Evolutionary conservation across 176 grass and related monocot species (phyloP).

Genomic region (Oryza meyeriana): DNA sequence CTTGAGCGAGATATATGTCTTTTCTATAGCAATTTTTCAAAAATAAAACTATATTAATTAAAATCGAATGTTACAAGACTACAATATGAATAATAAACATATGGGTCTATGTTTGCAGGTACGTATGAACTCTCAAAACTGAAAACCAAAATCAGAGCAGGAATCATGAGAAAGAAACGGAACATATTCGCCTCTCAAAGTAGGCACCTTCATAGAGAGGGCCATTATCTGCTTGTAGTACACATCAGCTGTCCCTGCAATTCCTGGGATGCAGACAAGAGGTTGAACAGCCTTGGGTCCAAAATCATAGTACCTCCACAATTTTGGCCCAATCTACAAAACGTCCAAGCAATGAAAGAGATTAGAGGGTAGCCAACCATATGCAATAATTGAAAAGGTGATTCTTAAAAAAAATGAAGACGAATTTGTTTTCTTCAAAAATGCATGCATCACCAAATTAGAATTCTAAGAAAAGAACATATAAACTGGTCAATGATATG

Average conservation of each 20-base stretch:
- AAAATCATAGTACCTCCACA: slow-evolving; percentile 99
- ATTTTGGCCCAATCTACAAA: slow-evolving; percentile 81
- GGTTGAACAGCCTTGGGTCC: slow-evolving; percentile 82
- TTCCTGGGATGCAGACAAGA: slow-evolving; percentile 94
- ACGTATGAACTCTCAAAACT: background rate
- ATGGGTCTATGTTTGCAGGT: background rate
- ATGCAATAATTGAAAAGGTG: background rate
- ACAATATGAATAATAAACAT: background rate
- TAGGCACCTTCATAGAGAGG: slow-evolving; percentile 77
- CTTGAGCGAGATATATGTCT: background rate
- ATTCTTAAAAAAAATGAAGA: background rate
- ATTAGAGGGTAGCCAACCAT: slow-evolving; percentile 5
- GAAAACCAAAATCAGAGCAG: slow-evolving; percentile 13
- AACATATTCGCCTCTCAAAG: background rate
- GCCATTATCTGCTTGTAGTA: slow-evolving; percentile 99
- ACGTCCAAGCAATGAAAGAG: background rate
- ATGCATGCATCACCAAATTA: background rate
- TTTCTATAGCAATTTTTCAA: background rate
- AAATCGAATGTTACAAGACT: background rate
- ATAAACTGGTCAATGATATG: background rate
- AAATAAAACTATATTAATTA: background rate
- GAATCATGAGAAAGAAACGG: background rate
- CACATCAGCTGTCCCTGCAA: slow-evolving; percentile 94
- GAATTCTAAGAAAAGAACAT: slow-evolving; percentile 7
- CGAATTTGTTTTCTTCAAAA: background rate